Conservation (phyloP, 768 basidiomycete genomes). For the Tricholoma bakamatsutake region DNA sequence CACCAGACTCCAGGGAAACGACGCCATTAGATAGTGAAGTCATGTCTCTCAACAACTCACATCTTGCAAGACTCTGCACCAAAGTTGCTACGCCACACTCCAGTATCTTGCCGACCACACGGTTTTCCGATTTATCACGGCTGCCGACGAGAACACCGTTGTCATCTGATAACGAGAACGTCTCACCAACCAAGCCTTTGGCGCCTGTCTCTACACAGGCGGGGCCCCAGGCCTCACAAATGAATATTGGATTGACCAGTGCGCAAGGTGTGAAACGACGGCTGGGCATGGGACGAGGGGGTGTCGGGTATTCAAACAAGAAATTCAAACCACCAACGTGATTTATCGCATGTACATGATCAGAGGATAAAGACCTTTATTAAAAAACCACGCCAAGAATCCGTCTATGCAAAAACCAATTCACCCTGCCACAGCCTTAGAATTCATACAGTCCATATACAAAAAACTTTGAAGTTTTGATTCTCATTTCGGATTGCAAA, state of each 20-base stretch:
- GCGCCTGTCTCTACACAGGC: slow-evolving; percentile 2
- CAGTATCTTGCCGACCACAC: neutral
- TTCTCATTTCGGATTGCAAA: neutral
- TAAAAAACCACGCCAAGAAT: neutral
- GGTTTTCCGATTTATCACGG: neutral
- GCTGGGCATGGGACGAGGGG: slow-evolving; percentile 55
- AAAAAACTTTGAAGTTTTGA: neutral
- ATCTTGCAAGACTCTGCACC: neutral
- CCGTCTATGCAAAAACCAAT: neutral
- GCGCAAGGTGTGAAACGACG: slow-evolving; percentile 43
- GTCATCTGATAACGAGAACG: neutral
- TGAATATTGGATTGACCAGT: neutral
- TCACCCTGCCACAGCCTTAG: neutral
- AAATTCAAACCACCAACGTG: slow-evolving; percentile 58
- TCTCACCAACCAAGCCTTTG: neutral
- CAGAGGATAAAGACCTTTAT: neutral
- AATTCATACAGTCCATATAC: neutral
- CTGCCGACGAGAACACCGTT: neutral
- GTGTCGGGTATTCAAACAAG: slow-evolving; percentile 55
- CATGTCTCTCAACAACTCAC: neutral
- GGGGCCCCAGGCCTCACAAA: neutral
- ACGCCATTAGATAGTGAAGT: neutral
- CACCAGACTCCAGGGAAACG: neutral
- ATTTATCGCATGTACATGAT: slow-evolving; percentile 2
- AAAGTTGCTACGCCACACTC: neutral